Conservation (phyloP, 176 grass and related monocot genomes). For the Tillandsia fasciculata region DNA sequence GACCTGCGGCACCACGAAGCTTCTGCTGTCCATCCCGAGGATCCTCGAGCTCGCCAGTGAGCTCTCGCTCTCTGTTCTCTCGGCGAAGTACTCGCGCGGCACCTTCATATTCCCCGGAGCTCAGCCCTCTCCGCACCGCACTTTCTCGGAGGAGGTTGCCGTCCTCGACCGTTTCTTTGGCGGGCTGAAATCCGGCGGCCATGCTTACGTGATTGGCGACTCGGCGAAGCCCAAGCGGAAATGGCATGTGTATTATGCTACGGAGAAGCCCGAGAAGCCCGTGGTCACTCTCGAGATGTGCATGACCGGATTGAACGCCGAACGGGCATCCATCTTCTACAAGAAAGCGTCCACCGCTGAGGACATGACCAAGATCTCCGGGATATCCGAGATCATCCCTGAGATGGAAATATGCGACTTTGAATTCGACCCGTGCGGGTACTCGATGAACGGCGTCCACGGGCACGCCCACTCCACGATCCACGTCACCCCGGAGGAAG, state of each 20-base stretch:
- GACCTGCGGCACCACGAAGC: slow-evolving; percentile 85
- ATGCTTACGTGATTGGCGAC: slow-evolving; percentile 61
- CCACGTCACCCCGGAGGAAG: slow-evolving; percentile 77
- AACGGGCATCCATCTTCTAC: slow-evolving; percentile 61
- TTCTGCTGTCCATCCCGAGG: slow-evolving; percentile 61
- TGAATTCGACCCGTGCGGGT: slow-evolving; percentile 79
- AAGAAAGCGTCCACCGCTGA: slow-evolving; percentile 54
- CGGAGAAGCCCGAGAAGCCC: slow-evolving; percentile 53
- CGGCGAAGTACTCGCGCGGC: slow-evolving; percentile 73
- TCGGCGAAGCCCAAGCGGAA: slow-evolving; percentile 45
- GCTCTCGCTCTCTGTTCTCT: slow-evolving; percentile 48
- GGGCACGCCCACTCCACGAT: slow-evolving; percentile 53
- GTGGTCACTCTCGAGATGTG: slow-evolving; percentile 91
- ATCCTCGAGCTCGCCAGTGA: slow-evolving; percentile 67
- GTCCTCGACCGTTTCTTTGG: slow-evolving; percentile 67
- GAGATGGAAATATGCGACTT: slow-evolving; percentile 90
- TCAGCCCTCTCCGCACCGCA: slow-evolving; percentile 61
- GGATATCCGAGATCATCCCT: slow-evolving; percentile 72
- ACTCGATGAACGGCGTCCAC: slow-evolving; percentile 73
- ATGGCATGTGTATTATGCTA: slow-evolving; percentile 88
- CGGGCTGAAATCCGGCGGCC: slow-evolving; percentile 54
- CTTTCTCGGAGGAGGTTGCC: slow-evolving; percentile 56
- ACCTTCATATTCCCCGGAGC: slow-evolving; percentile 77
- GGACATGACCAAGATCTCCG: slow-evolving; percentile 64
- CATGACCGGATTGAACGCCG: slow-evolving; percentile 55